Evolutionary conservation across 1,139 yeast genomes (phyloP).

Genomic region (Geotrichum armillariae): DNA sequence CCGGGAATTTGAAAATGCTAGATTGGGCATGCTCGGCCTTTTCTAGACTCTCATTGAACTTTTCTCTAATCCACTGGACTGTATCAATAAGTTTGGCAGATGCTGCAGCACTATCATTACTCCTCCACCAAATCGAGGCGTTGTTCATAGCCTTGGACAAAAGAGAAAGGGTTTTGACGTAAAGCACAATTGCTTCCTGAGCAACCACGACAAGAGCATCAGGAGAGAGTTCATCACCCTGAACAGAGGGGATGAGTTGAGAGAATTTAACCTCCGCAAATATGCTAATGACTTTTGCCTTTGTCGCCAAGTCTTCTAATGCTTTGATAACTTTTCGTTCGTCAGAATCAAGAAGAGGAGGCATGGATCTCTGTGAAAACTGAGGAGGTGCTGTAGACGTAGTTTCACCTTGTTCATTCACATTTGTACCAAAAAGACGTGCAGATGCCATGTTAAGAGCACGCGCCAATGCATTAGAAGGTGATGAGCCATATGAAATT

Average conservation of each 20-base stretch:
- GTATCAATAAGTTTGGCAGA: constrained; percentile 63
- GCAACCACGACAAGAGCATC: constrained; percentile 61
- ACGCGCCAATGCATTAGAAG: constrained; percentile 83
- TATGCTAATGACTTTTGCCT: constrained; percentile 83
- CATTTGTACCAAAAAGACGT: constrained; percentile 66
- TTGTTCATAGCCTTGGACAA: constrained; percentile 82
- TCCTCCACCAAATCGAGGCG: constrained; percentile 89
- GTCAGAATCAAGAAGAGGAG: constrained; percentile 29
- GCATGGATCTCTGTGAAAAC: constrained; percentile 21
- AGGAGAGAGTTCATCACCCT: constrained; percentile 5
- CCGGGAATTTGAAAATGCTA: constrained; percentile 28
- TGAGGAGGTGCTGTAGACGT: constrained; percentile 14
- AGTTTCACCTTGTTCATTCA: constrained; percentile 28
- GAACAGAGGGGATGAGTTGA: constrained; percentile 64
- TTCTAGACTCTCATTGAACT: constrained; percentile 84
- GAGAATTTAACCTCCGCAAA: constrained; percentile 91
- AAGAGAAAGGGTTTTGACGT: constrained; percentile 78
- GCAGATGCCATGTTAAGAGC: constrained; percentile 89
- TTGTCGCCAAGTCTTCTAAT: constrained; percentile 78
- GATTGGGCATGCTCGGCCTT: constrained; percentile 77
- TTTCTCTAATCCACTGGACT: constrained; percentile 91
- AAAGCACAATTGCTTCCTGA: constrained; percentile 82
- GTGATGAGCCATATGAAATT: constrained; percentile 56
- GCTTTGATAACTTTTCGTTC: constrained; percentile 46
- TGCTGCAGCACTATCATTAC: constrained; percentile 34